phyloP scores from a whole-genome alignment of 2,329 filamentous ascomycete genomes.

The Pseudogymnoascus sp. region DNA sequence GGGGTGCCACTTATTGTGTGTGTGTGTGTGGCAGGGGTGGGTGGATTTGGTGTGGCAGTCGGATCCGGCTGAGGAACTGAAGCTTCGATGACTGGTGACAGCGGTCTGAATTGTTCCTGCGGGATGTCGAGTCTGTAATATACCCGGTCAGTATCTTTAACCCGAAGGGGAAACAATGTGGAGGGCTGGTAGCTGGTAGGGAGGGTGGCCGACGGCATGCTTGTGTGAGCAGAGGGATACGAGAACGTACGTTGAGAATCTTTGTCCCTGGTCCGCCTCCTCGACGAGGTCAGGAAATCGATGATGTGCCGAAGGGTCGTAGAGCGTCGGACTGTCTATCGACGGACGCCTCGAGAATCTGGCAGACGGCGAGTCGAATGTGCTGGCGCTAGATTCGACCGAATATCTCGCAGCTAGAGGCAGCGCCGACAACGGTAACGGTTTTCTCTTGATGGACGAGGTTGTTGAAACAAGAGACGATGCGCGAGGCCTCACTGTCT shows the following conservation, averaged over 20 bases:
- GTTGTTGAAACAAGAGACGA: constrained; percentile 12
- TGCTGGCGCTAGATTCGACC: constrained; percentile 23
- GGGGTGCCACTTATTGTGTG: neutral
- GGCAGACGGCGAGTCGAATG: constrained; percentile 38
- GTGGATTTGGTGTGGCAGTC: constrained; percentile 14
- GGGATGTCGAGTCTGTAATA: neutral
- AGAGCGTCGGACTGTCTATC: constrained; percentile 53
- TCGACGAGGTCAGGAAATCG: neutral
- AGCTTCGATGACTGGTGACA: neutral
- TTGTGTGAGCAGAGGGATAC: neutral
- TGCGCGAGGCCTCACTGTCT: neutral
- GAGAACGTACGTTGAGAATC: neutral
- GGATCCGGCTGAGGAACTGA: neutral
- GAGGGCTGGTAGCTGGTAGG: neutral
- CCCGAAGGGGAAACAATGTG: neutral
- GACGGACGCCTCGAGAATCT: constrained; percentile 47
- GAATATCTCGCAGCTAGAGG: constrained; percentile 43
- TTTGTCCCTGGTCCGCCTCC: constrained; percentile 1
- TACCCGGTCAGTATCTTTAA: neutral
- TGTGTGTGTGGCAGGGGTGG: constrained; percentile 16
- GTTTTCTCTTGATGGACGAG: constrained; percentile 47
- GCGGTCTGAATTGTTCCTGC: neutral
- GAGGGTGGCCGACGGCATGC: neutral
- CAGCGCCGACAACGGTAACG: constrained; percentile 48
- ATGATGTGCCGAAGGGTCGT: constrained; percentile 38